Conservation (phyloP, 306 rosid genomes). For the Citrullus colocynthis region DNA sequence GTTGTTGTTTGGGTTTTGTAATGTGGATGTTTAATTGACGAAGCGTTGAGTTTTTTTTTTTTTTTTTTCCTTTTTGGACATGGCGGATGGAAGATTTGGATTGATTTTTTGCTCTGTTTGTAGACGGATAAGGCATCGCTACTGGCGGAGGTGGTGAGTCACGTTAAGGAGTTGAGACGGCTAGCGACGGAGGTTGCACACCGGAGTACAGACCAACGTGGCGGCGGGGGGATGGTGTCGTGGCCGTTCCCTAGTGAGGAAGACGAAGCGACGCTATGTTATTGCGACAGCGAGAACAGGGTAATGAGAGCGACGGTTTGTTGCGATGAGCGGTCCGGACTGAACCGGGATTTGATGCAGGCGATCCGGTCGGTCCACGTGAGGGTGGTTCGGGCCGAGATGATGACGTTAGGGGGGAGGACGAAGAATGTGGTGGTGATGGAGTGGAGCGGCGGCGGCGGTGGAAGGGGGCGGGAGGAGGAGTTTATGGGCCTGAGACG, state of each 20-base stretch:
- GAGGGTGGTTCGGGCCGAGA: slow-evolving; percentile 52
- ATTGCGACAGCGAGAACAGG: slow-evolving; percentile 22
- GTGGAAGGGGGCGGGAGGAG: slow-evolving; percentile 6
- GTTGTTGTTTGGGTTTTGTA: background rate
- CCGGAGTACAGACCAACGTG: slow-evolving; percentile 9
- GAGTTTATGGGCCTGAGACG: slow-evolving; percentile 39
- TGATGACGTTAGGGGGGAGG: slow-evolving; percentile 76
- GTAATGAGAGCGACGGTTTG: slow-evolving; percentile 50
- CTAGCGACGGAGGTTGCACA: slow-evolving; percentile 34
- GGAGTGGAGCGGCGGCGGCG: slow-evolving; percentile 26
- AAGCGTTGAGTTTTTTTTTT: background rate
- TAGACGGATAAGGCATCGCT: slow-evolving; percentile 85
- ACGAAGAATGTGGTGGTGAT: slow-evolving; percentile 50
- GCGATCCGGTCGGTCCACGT: slow-evolving; percentile 53
- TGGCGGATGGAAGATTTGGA: background rate
- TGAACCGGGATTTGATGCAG: slow-evolving; percentile 46
- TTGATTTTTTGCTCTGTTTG: background rate
- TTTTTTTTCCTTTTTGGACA: background rate
- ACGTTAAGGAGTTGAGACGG: slow-evolving; percentile 47
- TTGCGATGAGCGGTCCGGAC: slow-evolving; percentile 66
- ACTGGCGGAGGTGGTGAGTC: slow-evolving; percentile 74
- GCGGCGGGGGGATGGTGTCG: background rate
- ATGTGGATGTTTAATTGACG: background rate
- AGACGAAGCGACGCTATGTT: slow-evolving; percentile 52
- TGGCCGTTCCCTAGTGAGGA: slow-evolving; percentile 51